Base-by-base conservation (phyloP, 2,329 filamentous ascomycete genomes). In the Paracorniculantispora psalliotae region DNA sequence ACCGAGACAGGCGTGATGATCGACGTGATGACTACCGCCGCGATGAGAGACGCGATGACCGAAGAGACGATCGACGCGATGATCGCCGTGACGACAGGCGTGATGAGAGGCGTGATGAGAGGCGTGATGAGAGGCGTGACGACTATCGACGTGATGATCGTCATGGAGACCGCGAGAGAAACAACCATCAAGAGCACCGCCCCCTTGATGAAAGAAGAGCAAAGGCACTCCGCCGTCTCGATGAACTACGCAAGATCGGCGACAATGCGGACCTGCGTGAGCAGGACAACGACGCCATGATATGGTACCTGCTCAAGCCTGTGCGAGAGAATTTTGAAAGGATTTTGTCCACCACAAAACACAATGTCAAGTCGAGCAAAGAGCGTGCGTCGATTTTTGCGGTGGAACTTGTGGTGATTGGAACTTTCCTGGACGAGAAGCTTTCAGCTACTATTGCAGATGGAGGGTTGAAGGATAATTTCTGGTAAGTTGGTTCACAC, bases 341-440 rank as follows among this genome's bases (percentile, higher is more conserved):
- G 28, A 82, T 88, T 57, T 76, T 82, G 57, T 81, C 79, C 54
- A 85, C 85, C 4, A 88, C 83, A 2, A 83, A 82, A 63, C 84
- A 85, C 64, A 81, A 81, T 52, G 82, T 86, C 62, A 84, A 83
- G 57, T 83, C 81, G 28, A 82, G 83, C 65, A 85, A 86, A 63
- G 79, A 83, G 55, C 79, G 86, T 47, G 81, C 86, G 23, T 80
- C 77, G 66, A 79, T 86, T 46, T 81, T 88, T 67, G 86, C 85
- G 65, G 74, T 76, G 28, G 82, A 87, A 66, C 72, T 88, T 39
- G 75, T 86, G 44, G 78, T 78, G 4, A 85, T 88, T 69, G 86
- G 86, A 56, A 80, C 82, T 59, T 87, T 86, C 65, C 81, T 88
- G 62, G 79, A 82, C 52, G 74, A 73, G 61, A 72, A 71, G 59